Percentiles rank a stretch among this genome's conserved stretches.
Conservation (phyloP, 805 yeast genomes). For the Suhomyces canberraensis region DNA sequence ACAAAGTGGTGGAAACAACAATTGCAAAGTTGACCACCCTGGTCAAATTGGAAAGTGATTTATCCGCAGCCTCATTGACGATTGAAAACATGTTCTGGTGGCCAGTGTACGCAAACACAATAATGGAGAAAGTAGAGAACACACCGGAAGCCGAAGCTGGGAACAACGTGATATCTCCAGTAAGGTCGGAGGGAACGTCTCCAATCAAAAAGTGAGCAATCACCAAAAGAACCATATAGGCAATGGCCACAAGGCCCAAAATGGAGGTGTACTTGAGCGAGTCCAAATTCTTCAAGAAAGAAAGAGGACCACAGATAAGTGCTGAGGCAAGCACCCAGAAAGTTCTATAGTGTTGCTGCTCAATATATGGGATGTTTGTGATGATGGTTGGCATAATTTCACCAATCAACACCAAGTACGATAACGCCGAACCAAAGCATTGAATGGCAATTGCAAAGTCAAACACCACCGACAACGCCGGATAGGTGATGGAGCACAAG, state of each 20-base stretch:
- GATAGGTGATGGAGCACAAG: slow-evolving; percentile 57
- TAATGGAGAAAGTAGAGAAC: slow-evolving; percentile 74
- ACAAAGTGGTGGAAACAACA: slow-evolving; percentile 56
- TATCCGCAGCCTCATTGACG: slow-evolving; percentile 71
- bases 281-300: slow-evolving; percentile 71
- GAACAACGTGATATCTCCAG: slow-evolving; percentile 28
- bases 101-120: slow-evolving; percentile 92
- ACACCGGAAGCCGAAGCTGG: slow-evolving; percentile 49
- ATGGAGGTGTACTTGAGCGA: slow-evolving; percentile 83
- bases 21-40: slow-evolving; percentile 53
- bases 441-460: slow-evolving; percentile 68
- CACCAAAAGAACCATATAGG: slow-evolving; percentile 70
- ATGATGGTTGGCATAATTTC: slow-evolving; percentile 65
- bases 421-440: slow-evolving; percentile 69
- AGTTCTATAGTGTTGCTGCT: slow-evolving; percentile 33
- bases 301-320: slow-evolving; percentile 52
- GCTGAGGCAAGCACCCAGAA: slow-evolving; percentile 60
- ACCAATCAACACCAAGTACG: slow-evolving; percentile 67
- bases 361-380: slow-evolving; percentile 18
- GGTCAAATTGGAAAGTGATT: slow-evolving; percentile 45
- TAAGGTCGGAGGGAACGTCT: slow-evolving; percentile 42
- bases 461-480: slow-evolving; percentile 56
- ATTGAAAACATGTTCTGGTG: slow-evolving; percentile 93
- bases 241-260: slow-evolving; percentile 77
- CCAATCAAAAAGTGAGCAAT: slow-evolving; percentile 62